A percentile compares a stretch with the other conserved stretches of the same genome.
Conservation (phyloP, 345 rosid species). For the Durio zibethinus region DNA sequence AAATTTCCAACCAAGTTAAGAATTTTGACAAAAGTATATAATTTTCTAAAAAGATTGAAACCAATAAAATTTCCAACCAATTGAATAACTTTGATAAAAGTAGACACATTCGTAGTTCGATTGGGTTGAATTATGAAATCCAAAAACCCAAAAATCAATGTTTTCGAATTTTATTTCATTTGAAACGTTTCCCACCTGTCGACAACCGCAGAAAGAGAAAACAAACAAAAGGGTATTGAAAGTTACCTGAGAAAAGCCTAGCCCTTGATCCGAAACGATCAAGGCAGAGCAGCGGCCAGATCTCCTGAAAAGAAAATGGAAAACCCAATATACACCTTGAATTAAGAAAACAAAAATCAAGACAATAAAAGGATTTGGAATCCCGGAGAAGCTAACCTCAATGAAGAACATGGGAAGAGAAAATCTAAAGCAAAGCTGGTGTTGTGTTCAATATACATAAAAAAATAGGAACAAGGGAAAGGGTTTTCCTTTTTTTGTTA, state of each 20-base stretch:
- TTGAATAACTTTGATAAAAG: background rate
- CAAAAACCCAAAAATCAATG: background rate
- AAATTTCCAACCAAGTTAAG: background rate
- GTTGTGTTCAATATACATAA: background rate
- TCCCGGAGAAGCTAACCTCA: background rate
- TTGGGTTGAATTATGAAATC: background rate
- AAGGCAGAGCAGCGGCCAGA: background rate
- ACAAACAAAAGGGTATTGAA: background rate
- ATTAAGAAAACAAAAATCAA: too few species aligned
- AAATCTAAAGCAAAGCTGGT: background rate
- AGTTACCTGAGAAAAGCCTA: constrained; percentile 6
- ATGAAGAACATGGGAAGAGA: constrained; percentile 1
- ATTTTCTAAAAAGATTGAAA: background rate
- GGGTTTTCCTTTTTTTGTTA: background rate
- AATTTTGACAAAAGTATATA: background rate
- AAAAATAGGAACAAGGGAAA: background rate
- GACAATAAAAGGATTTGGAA: background rate
- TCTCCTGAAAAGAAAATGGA: background rate
- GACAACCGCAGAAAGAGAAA: background rate
- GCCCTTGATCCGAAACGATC: constrained; percentile 17
- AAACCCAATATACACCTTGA: background rate
- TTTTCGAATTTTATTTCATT: background rate
- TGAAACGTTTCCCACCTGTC: background rate
- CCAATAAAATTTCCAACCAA: background rate
- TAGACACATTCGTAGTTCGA: background rate